Evolutionary conservation across 306 rosid species (phyloP), one percentile per base, ranked within the genome.

Genomic region (Carpinus viminea): DNA sequence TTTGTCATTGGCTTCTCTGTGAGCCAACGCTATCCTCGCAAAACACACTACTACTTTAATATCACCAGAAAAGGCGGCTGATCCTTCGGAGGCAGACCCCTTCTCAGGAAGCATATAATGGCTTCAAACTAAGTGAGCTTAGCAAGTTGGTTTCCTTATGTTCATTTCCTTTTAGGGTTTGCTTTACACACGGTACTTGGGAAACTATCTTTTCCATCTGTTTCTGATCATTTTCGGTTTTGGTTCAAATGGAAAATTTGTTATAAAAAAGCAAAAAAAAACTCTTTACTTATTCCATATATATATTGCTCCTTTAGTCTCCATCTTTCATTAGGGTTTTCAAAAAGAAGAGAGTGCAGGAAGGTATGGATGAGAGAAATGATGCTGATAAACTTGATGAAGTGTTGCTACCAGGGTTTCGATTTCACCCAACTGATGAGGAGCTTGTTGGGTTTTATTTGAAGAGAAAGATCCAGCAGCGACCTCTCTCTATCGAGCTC

Each of bases 371-470:
- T 51, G 84, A 82, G 62, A 78, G 85, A 17, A 82, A 64, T 72
- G 89, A 85, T 12, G 75, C 7, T 54, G 93, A 92, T 53, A 91
- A 91, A 77, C 60, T 84, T 59, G 99, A 91, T 53, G 98, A 95
- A 64, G 85, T 95, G 12, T 82, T 94, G 74, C 89, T 95, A 11
- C 98, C 98, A 3, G 98, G 98, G 77, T 95, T 95, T 81, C 86
- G 98, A 48, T 95, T 95, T 84, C 98, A 95, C 74, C 98, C 98
- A 50, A 95, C 98, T 3, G 98, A 95, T 72, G 98, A 95, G 81
- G 98, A 95, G 86, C 93, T 95, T 75, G 97, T 95, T 18, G 98
- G 97, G 54, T 95, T 95, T 76, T 95, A 95, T 48, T 87, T 95
- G 71, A 95, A 87, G 83, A 92, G 93, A 78, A 95, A 91, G 89